phyloP scores from a whole-genome alignment of 2,329 filamentous ascomycete genomes.

The Trichoderma asperellum region DNA sequence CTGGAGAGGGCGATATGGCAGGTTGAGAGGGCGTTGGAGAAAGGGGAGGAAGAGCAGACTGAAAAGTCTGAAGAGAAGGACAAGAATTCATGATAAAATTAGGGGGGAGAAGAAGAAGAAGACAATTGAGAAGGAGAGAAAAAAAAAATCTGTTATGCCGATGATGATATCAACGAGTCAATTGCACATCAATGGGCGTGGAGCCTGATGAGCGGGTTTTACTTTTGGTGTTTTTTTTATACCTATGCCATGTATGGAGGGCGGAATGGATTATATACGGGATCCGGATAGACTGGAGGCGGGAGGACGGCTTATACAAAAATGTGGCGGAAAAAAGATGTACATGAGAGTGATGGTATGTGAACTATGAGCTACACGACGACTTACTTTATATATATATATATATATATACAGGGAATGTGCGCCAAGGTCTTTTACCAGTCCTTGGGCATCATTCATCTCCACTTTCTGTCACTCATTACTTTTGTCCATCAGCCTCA shows the following conservation, averaged over 20 bases:
- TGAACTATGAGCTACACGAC: neutral
- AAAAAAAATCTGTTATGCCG: conserved; percentile 2
- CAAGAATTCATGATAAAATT: conserved; percentile 12
- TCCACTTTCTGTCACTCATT: neutral
- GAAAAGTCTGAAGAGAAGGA: conserved; percentile 29
- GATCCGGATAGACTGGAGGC: conserved; percentile 2
- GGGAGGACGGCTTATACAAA: conserved; percentile 6
- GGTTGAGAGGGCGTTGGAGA: conserved; percentile 58
- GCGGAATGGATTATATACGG: conserved; percentile 4
- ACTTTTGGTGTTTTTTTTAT: conserved; percentile 10
- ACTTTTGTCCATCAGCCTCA: neutral
- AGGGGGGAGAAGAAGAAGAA: neutral
- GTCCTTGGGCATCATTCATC: neutral
- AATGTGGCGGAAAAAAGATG: neutral
- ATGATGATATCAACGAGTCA: conserved; percentile 23
- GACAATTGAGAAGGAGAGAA: neutral
- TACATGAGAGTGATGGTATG: neutral
- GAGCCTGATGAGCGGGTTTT: neutral
- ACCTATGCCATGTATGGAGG: neutral
- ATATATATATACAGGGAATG: neutral
- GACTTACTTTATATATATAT: neutral
- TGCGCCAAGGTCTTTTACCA: neutral
- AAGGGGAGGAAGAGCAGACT: conserved; percentile 40
- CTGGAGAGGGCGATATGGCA: conserved; percentile 78
- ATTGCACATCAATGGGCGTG: conserved; percentile 9